Base-by-base conservation (phyloP, 345 rosid species). In the Euphorbia lathyris region DNA sequence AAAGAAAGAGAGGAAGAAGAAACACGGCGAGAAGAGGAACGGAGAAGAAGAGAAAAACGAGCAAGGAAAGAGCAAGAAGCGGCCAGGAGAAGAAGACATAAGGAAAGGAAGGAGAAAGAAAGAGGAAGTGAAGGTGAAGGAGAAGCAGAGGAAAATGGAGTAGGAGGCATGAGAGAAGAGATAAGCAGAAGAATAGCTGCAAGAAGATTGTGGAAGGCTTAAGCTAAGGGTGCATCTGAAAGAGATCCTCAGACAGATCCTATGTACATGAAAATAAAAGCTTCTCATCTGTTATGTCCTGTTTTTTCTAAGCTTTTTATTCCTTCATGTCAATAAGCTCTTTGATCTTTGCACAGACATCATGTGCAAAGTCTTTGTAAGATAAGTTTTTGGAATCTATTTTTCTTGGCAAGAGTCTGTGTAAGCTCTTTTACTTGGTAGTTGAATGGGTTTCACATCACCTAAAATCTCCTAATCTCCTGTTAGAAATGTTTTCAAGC, bases 131-230 rank as follows among this genome's bases (percentile, higher is more conserved):
- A 11, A 10, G 17, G 61, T 13, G 62, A 58, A 27, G 62, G 17
- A 52, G 30, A 67, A 29, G 27, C 34, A 51, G 13, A 40, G 40
- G 36, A n/a, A n/a, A n/a, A n/a, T n/a, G n/a, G n/a, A n/a, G n/a
- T n/a, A n/a, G n/a, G n/a, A 14, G 40, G 27, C 0, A 1, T 4
- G 12, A 26, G 26, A 6, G n/a, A 59, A 6, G 9, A 0, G 40
- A 59, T 2, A 22, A 10, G 5, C 55, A 62, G 45, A 55, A 55
- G 25, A 26, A 61, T 27, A 53, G 26, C 58, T 29, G 11, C 51
- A 30, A 61, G 77, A 45, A 74, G 56, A 43, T 12, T 32, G 1
- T 68, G 72, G 64, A 68, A 68, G 38, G 2, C 63, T n/a, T 55
- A 22, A 34, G 38, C 38, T n/a, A 64, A 12, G 3, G 2, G 9